Percentiles rank a stretch among this genome's conserved stretches.
phyloP scores from a whole-genome alignment of 2,329 filamentous ascomycete species.

The Fusarium chaquense region DNA sequence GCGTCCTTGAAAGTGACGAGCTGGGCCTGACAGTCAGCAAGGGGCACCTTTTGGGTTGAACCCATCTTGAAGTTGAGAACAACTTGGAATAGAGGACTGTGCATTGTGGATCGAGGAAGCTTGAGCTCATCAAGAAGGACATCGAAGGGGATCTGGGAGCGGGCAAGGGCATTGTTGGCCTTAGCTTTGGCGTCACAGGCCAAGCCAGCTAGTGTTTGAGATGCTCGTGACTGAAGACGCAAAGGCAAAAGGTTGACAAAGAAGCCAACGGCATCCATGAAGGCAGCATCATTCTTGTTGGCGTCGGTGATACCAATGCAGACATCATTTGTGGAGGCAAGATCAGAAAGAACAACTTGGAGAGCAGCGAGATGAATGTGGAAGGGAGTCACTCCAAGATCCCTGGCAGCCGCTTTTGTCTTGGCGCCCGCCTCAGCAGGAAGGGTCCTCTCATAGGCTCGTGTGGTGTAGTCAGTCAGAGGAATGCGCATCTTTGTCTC shows the following conservation, averaged over 20 bases:
- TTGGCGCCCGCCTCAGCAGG: neutral
- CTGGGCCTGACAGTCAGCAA: constrained; percentile 1
- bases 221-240: neutral
- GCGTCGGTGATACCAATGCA: constrained; percentile 26
- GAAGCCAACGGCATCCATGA: constrained; percentile 17
- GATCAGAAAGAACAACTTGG: constrained; percentile 14
- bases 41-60: constrained; percentile 3
- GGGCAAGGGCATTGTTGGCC: neutral
- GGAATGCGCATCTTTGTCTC: constrained; percentile 3
- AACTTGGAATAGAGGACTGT: constrained; percentile 11
- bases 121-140: constrained; percentile 11
- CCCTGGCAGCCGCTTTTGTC: neutral
- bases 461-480: constrained; percentile 5
- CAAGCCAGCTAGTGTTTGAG: neutral
- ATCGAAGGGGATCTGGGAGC: constrained; percentile 7
- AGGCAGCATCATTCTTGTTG: constrained; percentile 14
- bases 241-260: constrained; percentile 25
- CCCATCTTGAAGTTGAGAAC: constrained; percentile 14
- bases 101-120: constrained; percentile 6
- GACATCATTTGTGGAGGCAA: constrained; percentile 6
- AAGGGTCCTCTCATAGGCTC: neutral
- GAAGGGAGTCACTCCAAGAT: constrained; percentile 12
- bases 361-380: constrained; percentile 20
- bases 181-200: neutral
- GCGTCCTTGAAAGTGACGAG: constrained; percentile 6